Evolutionary conservation across 2,329 filamentous ascomycete species (phyloP), one percentile per base, ranked within the genome.

Genomic region (Sclerotinia borealis): DNA sequence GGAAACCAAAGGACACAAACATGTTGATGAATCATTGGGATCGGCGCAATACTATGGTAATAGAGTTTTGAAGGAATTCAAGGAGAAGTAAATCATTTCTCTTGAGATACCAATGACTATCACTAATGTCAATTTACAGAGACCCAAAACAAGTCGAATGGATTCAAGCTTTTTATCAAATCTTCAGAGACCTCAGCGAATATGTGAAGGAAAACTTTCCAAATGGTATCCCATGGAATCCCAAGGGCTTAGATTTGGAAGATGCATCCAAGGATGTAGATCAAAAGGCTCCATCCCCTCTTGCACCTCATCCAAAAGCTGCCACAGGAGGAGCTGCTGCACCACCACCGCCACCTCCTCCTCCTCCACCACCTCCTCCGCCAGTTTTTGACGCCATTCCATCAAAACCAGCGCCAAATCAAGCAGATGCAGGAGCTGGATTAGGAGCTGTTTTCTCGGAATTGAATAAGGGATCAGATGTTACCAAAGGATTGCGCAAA

Each of bases 41-140:
- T 89, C 92, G 58, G 91, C 93, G 47, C 89, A 98, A 75, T 96
- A 96, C 79, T 97, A 91, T 72, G 95, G 95, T 39, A 98, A 99
- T 79, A 87, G 93, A 70, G 91, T 99, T 43, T 79, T 98, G 70
- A 96, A 92, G 78, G 90, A 96, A 71, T 88, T 90, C 76, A 97
- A 96, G 78, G 93, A 90, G 67, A 89, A 86, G 87, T 89, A 70
- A 83, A 54, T 31, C 8, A 25, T 22, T 13, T 6, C 2, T 15
- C 48, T 10, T 29, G 11, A 3, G 25, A 13, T 37, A 25, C 36
- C 11, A 29, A 31, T 10, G 37, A 22, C 25, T 15, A 31, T 19
- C 4, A 56, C 63, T 66, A 58, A 68, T 60, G 43, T 45, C 59
- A 48, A 43, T 22, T 31, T 29, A 19, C 68, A 95, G 91, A 79